Percentiles rank a stretch among this genome's conserved stretches.
Conservation (phyloP, 2,329 filamentous ascomycete species). For the Fusarium sp. region DNA sequence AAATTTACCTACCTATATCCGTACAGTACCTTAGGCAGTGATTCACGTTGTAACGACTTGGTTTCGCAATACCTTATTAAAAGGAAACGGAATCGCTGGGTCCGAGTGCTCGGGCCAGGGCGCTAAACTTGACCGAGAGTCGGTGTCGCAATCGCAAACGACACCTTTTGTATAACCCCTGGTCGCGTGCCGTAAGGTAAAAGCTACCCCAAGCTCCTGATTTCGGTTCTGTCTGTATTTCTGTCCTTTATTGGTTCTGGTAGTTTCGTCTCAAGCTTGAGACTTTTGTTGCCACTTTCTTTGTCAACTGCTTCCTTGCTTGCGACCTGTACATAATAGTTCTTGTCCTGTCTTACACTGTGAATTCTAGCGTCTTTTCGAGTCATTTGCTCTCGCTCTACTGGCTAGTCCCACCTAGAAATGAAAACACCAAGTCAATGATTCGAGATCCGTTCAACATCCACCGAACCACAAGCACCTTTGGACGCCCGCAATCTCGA, state of each 20-base stretch:
- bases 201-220: constrained; percentile 28
- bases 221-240: constrained; percentile 3
- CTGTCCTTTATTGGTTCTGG: background rate
- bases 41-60: background rate
- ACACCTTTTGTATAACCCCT: constrained; percentile 16
- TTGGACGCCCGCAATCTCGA: constrained; percentile 59
- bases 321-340: constrained; percentile 24
- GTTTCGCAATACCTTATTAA: background rate
- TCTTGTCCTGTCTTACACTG: background rate
- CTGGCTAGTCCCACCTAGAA: constrained; percentile 28
- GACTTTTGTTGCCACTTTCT: constrained; percentile 3
- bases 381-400: background rate
- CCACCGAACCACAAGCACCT: constrained; percentile 53
- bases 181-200: constrained; percentile 22
- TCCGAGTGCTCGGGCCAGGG: constrained; percentile 17
- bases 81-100: background rate
- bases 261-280: constrained; percentile 1
- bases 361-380: background rate
- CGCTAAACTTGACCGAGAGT: constrained; percentile 10
- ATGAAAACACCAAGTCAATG: constrained; percentile 48
- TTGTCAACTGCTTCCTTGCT: background rate
- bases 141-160: constrained; percentile 22
- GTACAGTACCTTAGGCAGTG: background rate
- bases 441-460: constrained; percentile 58
- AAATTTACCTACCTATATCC: too few relatives aligned